Percentiles rank a stretch among this genome's conserved stretches.
Evolutionary conservation across 208 protist genomes (phyloP).

Genomic region (Histomonas meleagridis): DNA sequence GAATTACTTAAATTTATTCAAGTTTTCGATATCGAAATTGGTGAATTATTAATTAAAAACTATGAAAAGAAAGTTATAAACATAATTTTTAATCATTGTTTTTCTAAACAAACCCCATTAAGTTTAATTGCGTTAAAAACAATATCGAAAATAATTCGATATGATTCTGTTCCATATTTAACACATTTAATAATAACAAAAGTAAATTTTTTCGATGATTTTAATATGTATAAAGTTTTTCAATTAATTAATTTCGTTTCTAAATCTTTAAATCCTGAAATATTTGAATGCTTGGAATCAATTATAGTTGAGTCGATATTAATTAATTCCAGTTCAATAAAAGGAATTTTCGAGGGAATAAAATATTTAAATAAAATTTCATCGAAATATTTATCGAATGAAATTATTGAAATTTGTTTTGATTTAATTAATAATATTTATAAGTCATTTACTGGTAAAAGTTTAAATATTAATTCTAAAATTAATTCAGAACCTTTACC

Average conservation of each 20-base stretch:
- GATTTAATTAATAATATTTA: background rate
- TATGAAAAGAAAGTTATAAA: background rate
- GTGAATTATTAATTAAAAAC: background rate
- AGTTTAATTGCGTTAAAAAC: background rate
- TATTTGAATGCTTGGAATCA: background rate
- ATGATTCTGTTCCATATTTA: background rate
- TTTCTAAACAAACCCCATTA: background rate
- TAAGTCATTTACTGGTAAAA: background rate
- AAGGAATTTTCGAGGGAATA: background rate
- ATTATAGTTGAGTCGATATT: background rate
- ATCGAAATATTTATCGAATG: background rate
- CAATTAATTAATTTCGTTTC: background rate
- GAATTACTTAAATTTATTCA: background rate
- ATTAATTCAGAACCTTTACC: background rate
- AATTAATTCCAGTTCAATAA: background rate
- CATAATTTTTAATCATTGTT: background rate
- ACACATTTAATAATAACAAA: background rate
- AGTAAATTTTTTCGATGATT: background rate
- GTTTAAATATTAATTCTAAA: background rate
- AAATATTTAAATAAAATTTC: background rate
- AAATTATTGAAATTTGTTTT: background rate
- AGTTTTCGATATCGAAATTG: background rate
- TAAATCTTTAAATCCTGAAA: background rate
- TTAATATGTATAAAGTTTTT: background rate
- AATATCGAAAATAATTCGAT: background rate